Evolutionary conservation across 768 basidiomycete genomes (phyloP).

Genomic region (Boletus eberwhitei): DNA sequence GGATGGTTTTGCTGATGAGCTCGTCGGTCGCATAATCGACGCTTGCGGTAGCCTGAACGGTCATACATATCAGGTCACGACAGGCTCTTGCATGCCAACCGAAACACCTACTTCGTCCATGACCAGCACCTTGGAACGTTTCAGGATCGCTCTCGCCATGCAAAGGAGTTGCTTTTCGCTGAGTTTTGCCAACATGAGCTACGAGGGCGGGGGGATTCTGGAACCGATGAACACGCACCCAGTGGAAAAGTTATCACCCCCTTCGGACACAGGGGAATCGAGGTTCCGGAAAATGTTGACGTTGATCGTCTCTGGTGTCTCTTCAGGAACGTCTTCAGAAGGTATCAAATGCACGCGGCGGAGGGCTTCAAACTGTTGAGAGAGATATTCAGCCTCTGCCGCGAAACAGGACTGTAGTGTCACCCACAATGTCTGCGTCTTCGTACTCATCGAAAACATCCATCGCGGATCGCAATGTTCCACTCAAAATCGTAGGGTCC

Average conservation of each 20-base stretch:
- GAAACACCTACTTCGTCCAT: slow-evolving; percentile 71
- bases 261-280: slow-evolving; percentile 74
- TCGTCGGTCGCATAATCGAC: slow-evolving; percentile 90
- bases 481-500: slow-evolving; percentile 87
- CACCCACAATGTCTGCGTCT: slow-evolving; percentile 73
- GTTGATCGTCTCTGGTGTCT: slow-evolving; percentile 47
- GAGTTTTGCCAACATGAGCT: slow-evolving; percentile 1
- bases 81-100: neutral
- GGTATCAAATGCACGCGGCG: slow-evolving; percentile 80
- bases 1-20: slow-evolving; percentile 76
- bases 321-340: slow-evolving; percentile 44
- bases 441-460: slow-evolving; percentile 87
- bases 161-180: slow-evolving; percentile 85
- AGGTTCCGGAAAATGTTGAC: slow-evolving; percentile 73
- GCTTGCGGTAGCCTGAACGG: slow-evolving; percentile 59
- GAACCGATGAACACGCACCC: slow-evolving; percentile 46
- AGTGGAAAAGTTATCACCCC: slow-evolving; percentile 87
- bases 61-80: slow-evolving; percentile 1
- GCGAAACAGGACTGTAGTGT: neutral
- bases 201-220: neutral
- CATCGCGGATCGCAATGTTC: slow-evolving; percentile 73
- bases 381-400: neutral
- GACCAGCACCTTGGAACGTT: slow-evolving; percentile 70
- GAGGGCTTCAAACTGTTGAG: slow-evolving; percentile 69
- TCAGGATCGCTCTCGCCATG: slow-evolving; percentile 84